Conservation (phyloP, 352 stramenopile species). For the Achlya hypogyna region DNA sequence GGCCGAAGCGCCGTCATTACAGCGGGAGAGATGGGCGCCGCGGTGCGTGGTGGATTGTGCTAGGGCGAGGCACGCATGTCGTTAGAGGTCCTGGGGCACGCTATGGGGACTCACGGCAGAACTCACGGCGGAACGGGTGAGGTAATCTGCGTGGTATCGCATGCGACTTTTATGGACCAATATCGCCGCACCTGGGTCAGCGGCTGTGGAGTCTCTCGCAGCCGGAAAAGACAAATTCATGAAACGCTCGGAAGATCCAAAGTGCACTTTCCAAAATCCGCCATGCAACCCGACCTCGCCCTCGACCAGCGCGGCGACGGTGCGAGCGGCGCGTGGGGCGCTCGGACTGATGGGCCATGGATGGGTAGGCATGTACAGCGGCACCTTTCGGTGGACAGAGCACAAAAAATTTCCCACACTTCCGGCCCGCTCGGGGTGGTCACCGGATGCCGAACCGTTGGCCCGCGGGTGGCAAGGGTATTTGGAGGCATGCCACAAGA, state of each 20-base stretch:
- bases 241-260: not conserved
- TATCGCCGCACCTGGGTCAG: not conserved
- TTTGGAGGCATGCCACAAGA: conserved; percentile 27
- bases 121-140: too few species aligned
- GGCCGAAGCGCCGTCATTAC: too few species aligned
- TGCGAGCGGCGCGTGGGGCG: not conserved
- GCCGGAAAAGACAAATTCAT: not conserved
- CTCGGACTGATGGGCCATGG: not conserved
- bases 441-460: not conserved
- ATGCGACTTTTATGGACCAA: not conserved
- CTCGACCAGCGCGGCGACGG: conserved; percentile 59
- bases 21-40: too few species aligned
- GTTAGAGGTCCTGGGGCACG: too few species aligned
- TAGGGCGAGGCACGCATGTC: too few species aligned
- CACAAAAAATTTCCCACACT: conserved; percentile 43
- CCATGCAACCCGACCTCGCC: conserved; percentile 31
- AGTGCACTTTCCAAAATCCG: too few species aligned
- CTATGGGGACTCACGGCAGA: too few species aligned
- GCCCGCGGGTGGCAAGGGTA: conserved; percentile 43
- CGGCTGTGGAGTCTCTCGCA: not conserved
- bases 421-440: conserved; percentile 8
- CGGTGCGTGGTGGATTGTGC: too few species aligned
- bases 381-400: conserved; percentile 69
- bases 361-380: conserved; percentile 46
- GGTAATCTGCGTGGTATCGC: too few species aligned